Evolutionary conservation across 1,139 yeast genomes (phyloP), one percentile per base, ranked within the genome.

Genomic region (Taiozyma sp.): DNA sequence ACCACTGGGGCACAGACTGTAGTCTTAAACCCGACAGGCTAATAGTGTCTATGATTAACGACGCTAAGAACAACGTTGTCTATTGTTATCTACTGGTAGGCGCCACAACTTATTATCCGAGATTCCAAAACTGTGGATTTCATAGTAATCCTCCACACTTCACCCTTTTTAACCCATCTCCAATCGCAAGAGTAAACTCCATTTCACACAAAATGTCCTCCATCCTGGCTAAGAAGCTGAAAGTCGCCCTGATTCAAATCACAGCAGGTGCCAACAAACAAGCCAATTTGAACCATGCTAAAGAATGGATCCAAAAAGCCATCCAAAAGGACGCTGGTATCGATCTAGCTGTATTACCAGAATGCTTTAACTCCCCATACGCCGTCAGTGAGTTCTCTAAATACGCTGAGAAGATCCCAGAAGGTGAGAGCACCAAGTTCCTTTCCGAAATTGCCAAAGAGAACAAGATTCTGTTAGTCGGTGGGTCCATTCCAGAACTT

Each of bases 291-390:
- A 62, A 72, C 50, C 79, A 79, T 56, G 89, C 82, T 8, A 71
- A 75, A 51, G 70, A 71, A 29, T 80, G 69, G 58, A 79, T 85
- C 47, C 70, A 73, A 40, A 79, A 77, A 52, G 91, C 91, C 3
- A 66, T 73, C 3, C 16, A 40, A 16, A 45, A 50, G 16, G 59
- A 56, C 26, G 46, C 53, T 35, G 70, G 72, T 43, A 74, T 83
- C 24, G 86, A 85, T 57, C 43, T 83, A 52, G 65, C 72, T 6
- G 72, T 71, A 3, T 58, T 72, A 7, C 76, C 76, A 6, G 98
- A 93, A 70, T 91, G 97, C 70, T 93, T 91, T 79, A 91, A 91
- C 68, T 87, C 97, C 1, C 98, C 98, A 6, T 93, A 93, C 64
- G 85, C 96, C 0, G 96, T 89, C 30, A 81, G 81, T 53, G 86